Percentiles rank a stretch among this genome's conserved stretches.
These are phyloP conservation scores for Schwanniomyces occidentalis DNA, from an alignment of 805 yeast genomes.

Conservation along the genomic window DNA sequence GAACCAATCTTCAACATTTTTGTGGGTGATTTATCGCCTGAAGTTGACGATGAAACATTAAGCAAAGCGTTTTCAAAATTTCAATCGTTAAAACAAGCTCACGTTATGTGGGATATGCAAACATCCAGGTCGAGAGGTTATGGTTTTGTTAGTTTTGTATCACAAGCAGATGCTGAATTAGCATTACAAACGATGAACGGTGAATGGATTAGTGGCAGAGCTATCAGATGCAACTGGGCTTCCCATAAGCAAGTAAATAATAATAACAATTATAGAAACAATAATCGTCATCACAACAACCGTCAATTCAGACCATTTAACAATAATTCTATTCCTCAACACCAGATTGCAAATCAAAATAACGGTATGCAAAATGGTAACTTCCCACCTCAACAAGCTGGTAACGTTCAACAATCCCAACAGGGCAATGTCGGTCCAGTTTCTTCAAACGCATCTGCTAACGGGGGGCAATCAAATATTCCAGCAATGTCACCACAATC, in stretches of 20 bases:
- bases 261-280: constrained; percentile 13
- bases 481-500: constrained; percentile 52
- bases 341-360: constrained; percentile 11
- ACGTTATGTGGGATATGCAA: constrained; percentile 97
- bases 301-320: constrained; percentile 16
- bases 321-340: constrained; percentile 11
- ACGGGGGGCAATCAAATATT: constrained; percentile 13
- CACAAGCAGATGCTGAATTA: constrained; percentile 66
- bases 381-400: constrained; percentile 8
- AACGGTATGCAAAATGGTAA: constrained; percentile 9
- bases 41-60: constrained; percentile 76
- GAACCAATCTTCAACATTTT: constrained; percentile 68
- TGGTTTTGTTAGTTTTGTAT: constrained; percentile 80
- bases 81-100: constrained; percentile 71
- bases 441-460: constrained; percentile 2
- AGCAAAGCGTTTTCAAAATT: constrained; percentile 56
- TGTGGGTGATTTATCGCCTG: constrained; percentile 83
- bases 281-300: constrained; percentile 13
- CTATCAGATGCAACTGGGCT: constrained; percentile 88
- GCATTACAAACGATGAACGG: constrained; percentile 80
- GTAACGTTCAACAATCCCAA: constrained; percentile 3
- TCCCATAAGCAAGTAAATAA: constrained; percentile 55
- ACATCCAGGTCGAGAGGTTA: constrained; percentile 90
- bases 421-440: constrained; percentile 2
- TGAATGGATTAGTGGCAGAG: constrained; percentile 66